phyloP scores from a whole-genome alignment of 2,329 filamentous ascomycete genomes.

The Cladosporium sp. region DNA sequence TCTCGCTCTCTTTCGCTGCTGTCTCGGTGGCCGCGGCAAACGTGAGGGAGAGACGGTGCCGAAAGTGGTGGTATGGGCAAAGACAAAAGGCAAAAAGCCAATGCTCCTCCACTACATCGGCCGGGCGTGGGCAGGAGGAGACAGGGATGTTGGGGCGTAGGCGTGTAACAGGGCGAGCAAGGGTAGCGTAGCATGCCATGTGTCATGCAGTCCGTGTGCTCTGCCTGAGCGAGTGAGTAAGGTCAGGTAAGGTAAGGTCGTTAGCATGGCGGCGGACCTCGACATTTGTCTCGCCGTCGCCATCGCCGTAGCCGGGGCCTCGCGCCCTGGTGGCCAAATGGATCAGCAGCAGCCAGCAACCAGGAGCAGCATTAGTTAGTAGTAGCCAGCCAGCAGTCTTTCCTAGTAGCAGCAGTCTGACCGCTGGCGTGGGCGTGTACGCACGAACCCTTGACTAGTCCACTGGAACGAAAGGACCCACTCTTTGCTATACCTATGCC shows the following conservation, averaged over 20 bases:
- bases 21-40: background rate
- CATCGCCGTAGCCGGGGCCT: no score
- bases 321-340: no score
- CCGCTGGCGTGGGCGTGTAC: background rate
- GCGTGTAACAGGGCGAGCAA: background rate
- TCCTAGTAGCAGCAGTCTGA: slow-evolving; percentile 11
- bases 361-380: no score
- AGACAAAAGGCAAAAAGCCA: no score
- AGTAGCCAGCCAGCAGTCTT: no score
- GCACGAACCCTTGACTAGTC: slow-evolving; percentile 9
- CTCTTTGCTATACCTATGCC: slow-evolving; percentile 4
- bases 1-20: no score
- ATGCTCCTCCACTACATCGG: background rate
- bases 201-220: slow-evolving; percentile 4
- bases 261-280: no score
- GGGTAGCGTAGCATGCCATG: slow-evolving; percentile 8
- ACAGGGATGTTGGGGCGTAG: background rate
- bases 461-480: background rate
- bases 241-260: no score
- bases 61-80: slow-evolving; percentile 5
- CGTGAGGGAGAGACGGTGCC: background rate
- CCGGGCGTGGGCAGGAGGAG: no score
- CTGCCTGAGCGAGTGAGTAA: background rate
- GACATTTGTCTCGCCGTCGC: slow-evolving; percentile 5
- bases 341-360: no score